phyloP scores from a whole-genome alignment of 345 rosid species.

The Populus ilicifolia region DNA sequence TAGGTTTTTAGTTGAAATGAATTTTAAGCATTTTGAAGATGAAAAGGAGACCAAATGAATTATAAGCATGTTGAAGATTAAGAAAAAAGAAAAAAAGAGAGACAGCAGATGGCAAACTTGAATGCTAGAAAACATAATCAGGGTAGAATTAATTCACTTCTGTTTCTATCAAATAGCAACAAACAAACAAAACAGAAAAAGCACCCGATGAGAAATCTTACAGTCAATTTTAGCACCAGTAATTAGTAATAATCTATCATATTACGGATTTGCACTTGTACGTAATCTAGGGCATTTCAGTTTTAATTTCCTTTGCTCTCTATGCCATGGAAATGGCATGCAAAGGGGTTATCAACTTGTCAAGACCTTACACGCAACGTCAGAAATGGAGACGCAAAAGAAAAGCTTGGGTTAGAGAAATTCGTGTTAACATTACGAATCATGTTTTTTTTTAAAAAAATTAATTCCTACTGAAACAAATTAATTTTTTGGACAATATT shows the following conservation, averaged over 20 bases:
- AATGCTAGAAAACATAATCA: too few species aligned
- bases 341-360: not conserved
- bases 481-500: too few species aligned
- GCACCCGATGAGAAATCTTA: too few species aligned
- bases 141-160: too few species aligned
- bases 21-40: not conserved
- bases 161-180: too few species aligned
- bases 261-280: too few species aligned
- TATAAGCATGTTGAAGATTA: too few species aligned
- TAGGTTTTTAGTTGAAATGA: not conserved
- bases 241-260: too few species aligned
- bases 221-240: not conserved
- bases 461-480: not conserved
- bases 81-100: too few species aligned
- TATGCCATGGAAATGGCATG: not conserved
- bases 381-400: not conserved
- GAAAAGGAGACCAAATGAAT: too few species aligned
- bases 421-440: not conserved
- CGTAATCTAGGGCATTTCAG: not conserved
- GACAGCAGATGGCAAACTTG: not conserved
- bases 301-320: not conserved
- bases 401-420: not conserved
- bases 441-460: not conserved
- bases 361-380: not conserved
- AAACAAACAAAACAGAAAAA: too few species aligned